Percentiles rank a stretch among this genome's conserved stretches.
Evolutionary conservation across 1,284 basidiomycete genomes (phyloP).

Genomic region (Ustilago loliicola): DNA sequence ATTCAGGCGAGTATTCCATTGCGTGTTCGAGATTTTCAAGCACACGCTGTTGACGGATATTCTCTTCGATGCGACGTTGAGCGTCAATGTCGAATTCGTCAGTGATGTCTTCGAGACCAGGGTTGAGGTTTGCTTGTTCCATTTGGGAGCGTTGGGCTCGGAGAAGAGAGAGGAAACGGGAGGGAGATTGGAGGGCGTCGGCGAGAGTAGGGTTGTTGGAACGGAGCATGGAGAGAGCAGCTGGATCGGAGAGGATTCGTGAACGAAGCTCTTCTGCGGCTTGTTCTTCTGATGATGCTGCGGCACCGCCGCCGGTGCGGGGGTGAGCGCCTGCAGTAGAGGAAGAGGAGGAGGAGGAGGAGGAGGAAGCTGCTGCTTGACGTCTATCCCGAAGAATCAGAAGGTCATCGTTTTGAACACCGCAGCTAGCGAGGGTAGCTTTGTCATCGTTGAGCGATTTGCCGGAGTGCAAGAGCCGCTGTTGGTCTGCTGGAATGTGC

Average conservation of each 20-base stretch:
- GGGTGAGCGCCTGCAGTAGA: neutral
- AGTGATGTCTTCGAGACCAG: conserved; percentile 59
- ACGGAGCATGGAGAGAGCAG: conserved; percentile 81
- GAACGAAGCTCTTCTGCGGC: conserved; percentile 91
- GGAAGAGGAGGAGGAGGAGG: conserved; percentile 1
- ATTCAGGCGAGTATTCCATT: conserved; percentile 78
- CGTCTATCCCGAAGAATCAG: conserved; percentile 45
- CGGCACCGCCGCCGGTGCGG: neutral
- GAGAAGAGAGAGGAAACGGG: conserved; percentile 45
- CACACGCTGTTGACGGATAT: conserved; percentile 89
- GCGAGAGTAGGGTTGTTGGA: conserved; percentile 67
- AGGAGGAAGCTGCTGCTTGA: neutral
- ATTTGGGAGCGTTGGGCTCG: conserved; percentile 38
- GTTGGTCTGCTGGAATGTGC: conserved; percentile 50
- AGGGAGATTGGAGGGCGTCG: conserved; percentile 20
- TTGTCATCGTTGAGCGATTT: conserved; percentile 45
- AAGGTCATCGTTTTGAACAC: conserved; percentile 62
- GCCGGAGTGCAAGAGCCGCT: conserved; percentile 53
- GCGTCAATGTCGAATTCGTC: conserved; percentile 87
- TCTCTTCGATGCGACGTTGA: conserved; percentile 92
- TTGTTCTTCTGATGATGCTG: conserved; percentile 72
- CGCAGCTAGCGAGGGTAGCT: conserved; percentile 52
- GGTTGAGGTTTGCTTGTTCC: conserved; percentile 72
- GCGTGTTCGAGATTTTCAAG: conserved; percentile 75
- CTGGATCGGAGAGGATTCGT: conserved; percentile 85